phyloP scores from a whole-genome alignment of 148 eudicot genomes.

The Agrostemma githago region DNA sequence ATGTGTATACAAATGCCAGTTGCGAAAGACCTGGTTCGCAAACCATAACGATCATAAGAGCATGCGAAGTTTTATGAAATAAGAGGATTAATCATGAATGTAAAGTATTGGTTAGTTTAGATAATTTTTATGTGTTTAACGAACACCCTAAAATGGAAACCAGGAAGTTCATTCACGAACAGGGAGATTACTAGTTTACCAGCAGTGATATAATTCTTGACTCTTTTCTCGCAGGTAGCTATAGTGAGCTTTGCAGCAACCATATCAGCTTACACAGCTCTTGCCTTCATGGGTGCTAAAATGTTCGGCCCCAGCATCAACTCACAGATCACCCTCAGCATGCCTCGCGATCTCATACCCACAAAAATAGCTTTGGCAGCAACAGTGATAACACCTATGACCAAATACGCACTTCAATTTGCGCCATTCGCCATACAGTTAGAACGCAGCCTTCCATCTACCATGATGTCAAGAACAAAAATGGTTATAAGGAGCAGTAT shows the following conservation, averaged over 20 bases:
- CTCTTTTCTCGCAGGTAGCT: constrained; percentile 41
- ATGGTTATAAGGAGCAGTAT: constrained; percentile 42
- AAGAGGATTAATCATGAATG: background rate
- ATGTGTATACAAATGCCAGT: background rate
- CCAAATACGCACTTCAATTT: constrained; percentile 70
- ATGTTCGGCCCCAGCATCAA: constrained; percentile 54
- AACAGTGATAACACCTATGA: constrained; percentile 74
- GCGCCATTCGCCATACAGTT: constrained; percentile 62
- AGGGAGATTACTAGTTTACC: background rate
- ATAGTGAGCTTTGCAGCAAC: constrained; percentile 61
- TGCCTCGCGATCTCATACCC: constrained; percentile 46
- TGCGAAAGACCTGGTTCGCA: background rate
- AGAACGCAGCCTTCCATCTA: constrained; percentile 44
- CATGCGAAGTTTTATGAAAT: background rate
- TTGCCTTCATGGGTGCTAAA: constrained; percentile 74
- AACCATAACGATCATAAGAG: background rate
- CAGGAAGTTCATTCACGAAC: background rate
- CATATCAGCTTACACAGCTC: constrained; percentile 44
- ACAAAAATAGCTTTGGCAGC: constrained; percentile 81
- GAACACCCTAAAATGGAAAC: background rate
- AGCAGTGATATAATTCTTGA: background rate
- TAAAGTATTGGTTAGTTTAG: too few relatives aligned
- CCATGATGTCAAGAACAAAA: constrained; percentile 42
- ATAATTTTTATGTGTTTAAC: too few relatives aligned
- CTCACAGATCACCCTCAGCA: constrained; percentile 74